Percentiles rank a stretch among this genome's conserved stretches.
Evolutionary conservation across 441 rosid genomes (phyloP).

Genomic region (Eugenia klotzschiana): DNA sequence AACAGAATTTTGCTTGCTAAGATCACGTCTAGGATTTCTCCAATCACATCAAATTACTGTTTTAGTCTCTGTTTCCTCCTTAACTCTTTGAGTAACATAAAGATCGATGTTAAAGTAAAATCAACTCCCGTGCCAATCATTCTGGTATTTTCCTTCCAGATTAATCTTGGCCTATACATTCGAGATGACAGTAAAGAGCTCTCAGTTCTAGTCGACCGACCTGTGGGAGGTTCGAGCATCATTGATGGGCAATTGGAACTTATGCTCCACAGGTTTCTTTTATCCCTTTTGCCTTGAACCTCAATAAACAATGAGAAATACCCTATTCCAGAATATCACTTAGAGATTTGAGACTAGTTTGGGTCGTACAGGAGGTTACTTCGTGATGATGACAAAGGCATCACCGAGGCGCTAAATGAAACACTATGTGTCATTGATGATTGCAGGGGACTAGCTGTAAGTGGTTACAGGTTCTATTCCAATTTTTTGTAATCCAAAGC

Average conservation of each 20-base stretch:
- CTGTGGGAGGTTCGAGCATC: constrained; percentile 88
- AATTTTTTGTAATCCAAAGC: background rate
- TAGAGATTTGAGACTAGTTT: background rate
- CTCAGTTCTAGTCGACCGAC: constrained; percentile 79
- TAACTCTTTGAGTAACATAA: background rate
- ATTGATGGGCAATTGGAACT: constrained; percentile 87
- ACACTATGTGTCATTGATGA: constrained; percentile 40
- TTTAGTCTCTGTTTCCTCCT: background rate
- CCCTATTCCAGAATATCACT: background rate
- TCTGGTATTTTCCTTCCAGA: constrained; percentile 20
- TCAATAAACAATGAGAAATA: background rate
- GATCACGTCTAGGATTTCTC: background rate
- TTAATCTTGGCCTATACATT: constrained; percentile 74
- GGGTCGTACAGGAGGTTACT: constrained; percentile 30
- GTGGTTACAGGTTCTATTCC: background rate
- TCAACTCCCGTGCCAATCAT: background rate
- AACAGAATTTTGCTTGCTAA: background rate
- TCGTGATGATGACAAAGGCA: constrained; percentile 53
- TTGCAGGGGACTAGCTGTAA: constrained; percentile 57
- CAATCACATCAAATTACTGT: background rate
- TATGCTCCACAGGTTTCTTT: constrained; percentile 78
- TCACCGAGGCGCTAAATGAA: constrained; percentile 53
- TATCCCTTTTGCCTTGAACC: background rate
- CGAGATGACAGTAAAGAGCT: constrained; percentile 58
- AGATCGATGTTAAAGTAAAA: background rate